A percentile compares a stretch with the other conserved stretches of the same genome.
Evolutionary conservation across 768 basidiomycete genomes (phyloP).

Genomic region (Podaxis carcinomalis): DNA sequence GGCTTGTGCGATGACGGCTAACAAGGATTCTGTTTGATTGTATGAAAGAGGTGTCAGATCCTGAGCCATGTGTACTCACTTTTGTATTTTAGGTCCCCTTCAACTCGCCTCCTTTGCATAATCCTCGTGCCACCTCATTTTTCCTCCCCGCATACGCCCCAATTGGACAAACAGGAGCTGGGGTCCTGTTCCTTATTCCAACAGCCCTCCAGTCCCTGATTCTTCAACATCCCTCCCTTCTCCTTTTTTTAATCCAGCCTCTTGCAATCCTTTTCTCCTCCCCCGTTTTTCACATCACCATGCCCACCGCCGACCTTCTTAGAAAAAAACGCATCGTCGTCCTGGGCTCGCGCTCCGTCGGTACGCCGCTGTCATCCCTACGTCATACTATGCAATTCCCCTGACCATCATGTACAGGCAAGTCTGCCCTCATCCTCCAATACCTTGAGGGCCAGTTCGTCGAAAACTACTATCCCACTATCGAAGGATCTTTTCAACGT

Average conservation of each 20-base stretch:
- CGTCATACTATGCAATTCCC: conserved; percentile 16
- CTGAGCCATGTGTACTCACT: not conserved
- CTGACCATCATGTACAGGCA: conserved; percentile 49
- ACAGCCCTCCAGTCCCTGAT: not conserved
- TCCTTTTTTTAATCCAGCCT: conserved; percentile 12
- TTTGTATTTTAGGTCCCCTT: conserved; percentile 1
- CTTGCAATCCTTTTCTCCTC: conserved; percentile 20
- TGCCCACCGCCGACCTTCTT: conserved; percentile 25
- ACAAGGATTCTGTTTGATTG: not conserved
- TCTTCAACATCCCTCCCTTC: not conserved
- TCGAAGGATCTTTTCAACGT: conserved; percentile 78
- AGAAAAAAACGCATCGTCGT: conserved; percentile 82
- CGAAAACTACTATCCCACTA: conserved; percentile 89
- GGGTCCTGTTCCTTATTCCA: not conserved
- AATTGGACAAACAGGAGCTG: conserved; percentile 1
- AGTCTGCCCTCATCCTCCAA: conserved; percentile 86
- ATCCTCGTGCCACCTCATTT: not conserved
- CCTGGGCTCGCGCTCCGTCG: conserved; percentile 81
- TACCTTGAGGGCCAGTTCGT: conserved; percentile 85
- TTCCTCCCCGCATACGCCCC: not conserved
- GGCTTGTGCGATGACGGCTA: conserved; percentile 1
- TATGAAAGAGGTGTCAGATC: not conserved
- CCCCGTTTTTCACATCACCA: not conserved
- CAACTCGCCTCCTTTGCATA: not conserved
- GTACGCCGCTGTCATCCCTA: conserved; percentile 37